Conservation (phyloP, 257 asterid genomes). For the Echium plantagineum region DNA sequence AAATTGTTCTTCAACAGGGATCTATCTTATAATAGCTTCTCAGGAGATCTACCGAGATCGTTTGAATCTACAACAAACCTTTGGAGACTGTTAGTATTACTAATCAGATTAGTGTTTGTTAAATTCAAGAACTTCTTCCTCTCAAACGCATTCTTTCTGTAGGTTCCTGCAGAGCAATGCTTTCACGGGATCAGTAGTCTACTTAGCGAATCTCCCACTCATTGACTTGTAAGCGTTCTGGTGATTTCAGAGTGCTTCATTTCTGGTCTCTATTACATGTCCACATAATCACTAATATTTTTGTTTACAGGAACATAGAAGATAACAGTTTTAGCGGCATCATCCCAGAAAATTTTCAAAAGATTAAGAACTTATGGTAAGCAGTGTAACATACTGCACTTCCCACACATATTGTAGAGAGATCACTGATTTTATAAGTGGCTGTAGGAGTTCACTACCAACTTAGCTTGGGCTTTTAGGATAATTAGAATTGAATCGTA, state of each 20-base stretch:
- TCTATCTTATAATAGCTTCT: conserved; percentile 67
- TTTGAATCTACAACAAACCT: conserved; percentile 50
- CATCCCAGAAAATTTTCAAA: conserved; percentile 67
- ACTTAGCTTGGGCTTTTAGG: no score
- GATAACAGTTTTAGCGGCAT: conserved; percentile 93
- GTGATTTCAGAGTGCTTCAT: background rate
- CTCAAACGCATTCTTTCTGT: conserved; percentile 13
- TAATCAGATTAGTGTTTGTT: background rate
- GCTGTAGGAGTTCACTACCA: no score
- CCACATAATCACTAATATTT: conserved; percentile 13
- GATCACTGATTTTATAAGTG: no score
- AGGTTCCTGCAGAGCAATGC: conserved; percentile 73
- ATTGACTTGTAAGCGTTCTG: conserved; percentile 48
- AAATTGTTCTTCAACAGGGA: conserved; percentile 42
- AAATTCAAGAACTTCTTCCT: background rate
- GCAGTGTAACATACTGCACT: background rate
- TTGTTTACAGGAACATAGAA: conserved; percentile 71
- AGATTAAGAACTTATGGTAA: conserved; percentile 62
- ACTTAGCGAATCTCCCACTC: conserved; percentile 65
- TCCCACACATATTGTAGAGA: no score
- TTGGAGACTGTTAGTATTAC: conserved; percentile 48
- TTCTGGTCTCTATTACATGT: background rate
- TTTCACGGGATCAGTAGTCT: conserved; percentile 76
- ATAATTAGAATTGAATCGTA: no score
- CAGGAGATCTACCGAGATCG: conserved; percentile 80